Evolutionary conservation across 2,329 filamentous ascomycete species (phyloP).

Genomic region (Teratosphaeria gauchensis): DNA sequence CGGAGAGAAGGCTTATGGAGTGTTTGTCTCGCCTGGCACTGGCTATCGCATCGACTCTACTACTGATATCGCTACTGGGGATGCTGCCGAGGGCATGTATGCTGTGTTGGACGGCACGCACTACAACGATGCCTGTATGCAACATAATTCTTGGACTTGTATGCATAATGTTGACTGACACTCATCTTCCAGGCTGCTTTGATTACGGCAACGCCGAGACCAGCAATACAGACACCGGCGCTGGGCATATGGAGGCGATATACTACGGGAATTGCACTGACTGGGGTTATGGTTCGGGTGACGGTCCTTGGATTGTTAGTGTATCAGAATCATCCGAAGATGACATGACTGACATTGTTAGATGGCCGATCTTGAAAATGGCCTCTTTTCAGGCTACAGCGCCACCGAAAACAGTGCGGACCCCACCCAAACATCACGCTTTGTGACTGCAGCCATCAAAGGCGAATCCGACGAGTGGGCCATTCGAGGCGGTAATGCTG

Average conservation of each 20-base stretch:
- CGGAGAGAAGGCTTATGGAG: slow-evolving; percentile 53
- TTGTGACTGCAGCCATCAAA: slow-evolving; percentile 49
- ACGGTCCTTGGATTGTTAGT: slow-evolving; percentile 27
- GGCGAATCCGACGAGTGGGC: slow-evolving; percentile 49
- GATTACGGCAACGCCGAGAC: slow-evolving; percentile 35
- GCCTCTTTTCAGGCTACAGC: slow-evolving; percentile 48
- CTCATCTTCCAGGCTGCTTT: slow-evolving; percentile 1
- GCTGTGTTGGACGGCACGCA: slow-evolving; percentile 51
- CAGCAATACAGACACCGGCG: slow-evolving; percentile 39
- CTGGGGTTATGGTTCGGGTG: slow-evolving; percentile 49
- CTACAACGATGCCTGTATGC: slow-evolving; percentile 44
- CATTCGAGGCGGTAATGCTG: slow-evolving; percentile 46
- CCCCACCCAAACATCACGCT: slow-evolving; percentile 44
- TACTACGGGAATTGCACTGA: slow-evolving; percentile 48
- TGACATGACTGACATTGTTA: neutral
- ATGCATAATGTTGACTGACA: slow-evolving; percentile 6
- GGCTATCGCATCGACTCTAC: slow-evolving; percentile 52
- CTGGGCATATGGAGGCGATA: slow-evolving; percentile 60
- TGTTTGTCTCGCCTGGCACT: slow-evolving; percentile 41
- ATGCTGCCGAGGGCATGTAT: slow-evolving; percentile 50
- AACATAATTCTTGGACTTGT: slow-evolving; percentile 24
- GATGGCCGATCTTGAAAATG: slow-evolving; percentile 60
- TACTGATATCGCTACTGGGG: slow-evolving; percentile 44
- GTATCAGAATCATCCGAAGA: neutral
- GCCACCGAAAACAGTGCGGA: slow-evolving; percentile 40